phyloP scores from a whole-genome alignment of 2,329 filamentous ascomycete genomes.

The Neofusicoccum sp. region DNA sequence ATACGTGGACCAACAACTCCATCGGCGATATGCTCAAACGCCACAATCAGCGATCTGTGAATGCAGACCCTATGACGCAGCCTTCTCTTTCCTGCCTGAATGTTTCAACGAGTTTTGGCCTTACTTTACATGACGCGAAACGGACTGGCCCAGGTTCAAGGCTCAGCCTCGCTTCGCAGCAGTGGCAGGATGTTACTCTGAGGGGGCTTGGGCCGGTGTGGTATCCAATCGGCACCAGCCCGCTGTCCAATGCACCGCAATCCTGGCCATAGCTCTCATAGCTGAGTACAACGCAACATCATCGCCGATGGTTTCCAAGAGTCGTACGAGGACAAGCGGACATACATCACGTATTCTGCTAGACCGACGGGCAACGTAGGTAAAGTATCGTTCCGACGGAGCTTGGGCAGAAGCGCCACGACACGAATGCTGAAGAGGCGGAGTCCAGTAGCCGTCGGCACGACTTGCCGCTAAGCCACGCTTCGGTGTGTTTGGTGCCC shows the following conservation, averaged over 20 bases:
- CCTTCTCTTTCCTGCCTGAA: background rate
- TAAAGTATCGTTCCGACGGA: background rate
- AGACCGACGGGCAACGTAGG: background rate
- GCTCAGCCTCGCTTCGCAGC: background rate
- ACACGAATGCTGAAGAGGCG: background rate
- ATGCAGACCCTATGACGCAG: background rate
- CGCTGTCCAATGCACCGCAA: constrained; percentile 1
- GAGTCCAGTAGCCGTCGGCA: background rate
- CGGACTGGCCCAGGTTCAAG: background rate
- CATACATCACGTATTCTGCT: background rate
- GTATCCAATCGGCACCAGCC: background rate
- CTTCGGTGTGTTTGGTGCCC: background rate
- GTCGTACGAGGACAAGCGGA: constrained; percentile 7
- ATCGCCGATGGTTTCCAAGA: constrained; percentile 3
- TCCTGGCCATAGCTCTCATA: background rate
- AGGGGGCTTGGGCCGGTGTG: background rate
- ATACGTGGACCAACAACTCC: background rate
- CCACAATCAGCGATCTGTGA: background rate
- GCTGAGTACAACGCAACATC: background rate
- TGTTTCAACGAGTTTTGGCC: background rate
- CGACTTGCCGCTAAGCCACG: background rate
- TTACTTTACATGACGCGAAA: background rate
- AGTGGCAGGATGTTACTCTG: background rate
- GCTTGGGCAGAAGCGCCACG: background rate
- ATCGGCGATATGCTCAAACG: background rate